Conservation (phyloP, 192 early-diverging fungal species). For the Umbelopsis sp. region DNA sequence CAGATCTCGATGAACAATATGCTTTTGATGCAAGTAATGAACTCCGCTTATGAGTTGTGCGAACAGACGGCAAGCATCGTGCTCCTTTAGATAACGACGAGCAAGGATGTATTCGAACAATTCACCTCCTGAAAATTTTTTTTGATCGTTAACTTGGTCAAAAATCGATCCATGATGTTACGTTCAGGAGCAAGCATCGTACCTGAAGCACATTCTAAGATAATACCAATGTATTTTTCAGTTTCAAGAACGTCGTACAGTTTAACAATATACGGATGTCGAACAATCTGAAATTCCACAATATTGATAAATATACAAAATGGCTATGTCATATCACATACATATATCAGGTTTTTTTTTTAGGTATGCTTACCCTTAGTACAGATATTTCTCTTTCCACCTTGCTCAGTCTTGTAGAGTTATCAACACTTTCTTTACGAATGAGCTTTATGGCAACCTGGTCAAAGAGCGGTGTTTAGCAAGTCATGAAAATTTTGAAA, state of each 20-base stretch:
- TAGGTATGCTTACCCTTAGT: slow-evolving; percentile 67
- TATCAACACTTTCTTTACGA: slow-evolving; percentile 88
- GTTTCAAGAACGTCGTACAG: slow-evolving; percentile 96
- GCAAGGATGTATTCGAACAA: slow-evolving; percentile 97
- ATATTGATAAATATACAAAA: not conserved
- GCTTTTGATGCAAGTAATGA: slow-evolving; percentile 87
- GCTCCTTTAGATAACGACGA: slow-evolving; percentile 90
- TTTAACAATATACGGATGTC: slow-evolving; percentile 91
- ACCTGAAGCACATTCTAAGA: slow-evolving; percentile 95
- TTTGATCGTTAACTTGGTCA: not conserved
- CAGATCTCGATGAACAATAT: slow-evolving; percentile 96
- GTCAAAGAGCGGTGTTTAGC: not conserved
- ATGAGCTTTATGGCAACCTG: slow-evolving; percentile 96
- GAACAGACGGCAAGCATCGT: slow-evolving; percentile 89
- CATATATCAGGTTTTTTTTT: not conserved
- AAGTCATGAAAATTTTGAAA: slow-evolving; percentile 18
- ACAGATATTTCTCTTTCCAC: slow-evolving; percentile 95
- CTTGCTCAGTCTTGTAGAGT: slow-evolving; percentile 80
- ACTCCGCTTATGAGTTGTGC: slow-evolving; percentile 94
- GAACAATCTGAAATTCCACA: slow-evolving; percentile 64
- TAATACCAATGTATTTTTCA: slow-evolving; percentile 94
- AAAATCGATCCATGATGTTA: not conserved
- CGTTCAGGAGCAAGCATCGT: slow-evolving; percentile 9
- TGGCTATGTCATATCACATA: not conserved
- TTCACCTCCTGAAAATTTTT: slow-evolving; percentile 73